Evolutionary conservation across 352 stramenopile species (phyloP), one percentile per base, ranked within the genome.

Genomic region (Pythium oligandrum): DNA sequence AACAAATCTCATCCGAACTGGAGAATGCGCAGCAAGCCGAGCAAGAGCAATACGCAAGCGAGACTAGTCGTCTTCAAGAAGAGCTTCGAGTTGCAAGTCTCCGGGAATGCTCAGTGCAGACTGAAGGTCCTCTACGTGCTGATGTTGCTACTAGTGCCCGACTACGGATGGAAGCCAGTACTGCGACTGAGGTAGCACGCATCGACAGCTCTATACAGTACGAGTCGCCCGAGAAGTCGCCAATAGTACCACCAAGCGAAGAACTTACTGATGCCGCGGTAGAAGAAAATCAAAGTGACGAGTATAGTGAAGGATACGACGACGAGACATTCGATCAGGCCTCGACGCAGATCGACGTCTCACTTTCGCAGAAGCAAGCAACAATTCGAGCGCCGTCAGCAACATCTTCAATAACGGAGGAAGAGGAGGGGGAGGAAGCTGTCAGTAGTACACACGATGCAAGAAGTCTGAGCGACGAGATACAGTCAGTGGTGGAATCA

Each of bases 21-120:
- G 49, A 82, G 33, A 40, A 4, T 0, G 64, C 86, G 48, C 60
- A 65, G 7, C 58, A 78, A 35, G 39, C 36, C 8, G 71, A 84
- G 36, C 45, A 66, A n/a, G 51, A 57, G 2, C 61, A 81, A 34
- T 32, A 55, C 6, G 34, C 35, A 1, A 47, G 10, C 9, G 52
- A 59, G 1, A 43, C 63, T 11, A 30, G 33, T 1, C 49, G 35
- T 4, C 34, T 66, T 10, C 40, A 78, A 11, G 37, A 59, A 12
- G 56, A 73, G 36, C 35, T 77, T 0, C 71, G 55, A n/a, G 33
- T 33, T 6, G 75, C 66, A 4, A 66, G 57, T 4, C 42, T 69
- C 31, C 59, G 75, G 11, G 80, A 90, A 43, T 72, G 55, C 5
- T 72, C 63, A 4, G 66, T 69, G 0, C 80, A 90, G 37, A 90